These are phyloP conservation scores for Rhodotorula diobovata DNA, from an alignment of 768 basidiomycete genomes.

Conservation along the genomic window DNA sequence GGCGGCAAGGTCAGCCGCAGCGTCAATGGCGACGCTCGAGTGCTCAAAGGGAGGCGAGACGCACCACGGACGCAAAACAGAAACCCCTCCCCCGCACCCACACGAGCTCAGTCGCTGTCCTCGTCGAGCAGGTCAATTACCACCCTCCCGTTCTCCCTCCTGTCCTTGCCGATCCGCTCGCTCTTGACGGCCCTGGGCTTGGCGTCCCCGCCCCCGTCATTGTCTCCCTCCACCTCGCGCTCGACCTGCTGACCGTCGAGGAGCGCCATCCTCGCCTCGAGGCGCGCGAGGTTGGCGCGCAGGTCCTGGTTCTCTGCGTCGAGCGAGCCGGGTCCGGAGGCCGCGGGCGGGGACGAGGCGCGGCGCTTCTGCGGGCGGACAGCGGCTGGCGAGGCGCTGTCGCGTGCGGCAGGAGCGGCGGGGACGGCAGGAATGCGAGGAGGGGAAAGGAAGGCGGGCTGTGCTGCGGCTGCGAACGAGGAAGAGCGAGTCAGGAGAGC, in stretches of 20 bases:
- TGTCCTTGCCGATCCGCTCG: constrained; percentile 9
- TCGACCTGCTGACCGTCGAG: neutral
- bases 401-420: neutral
- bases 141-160: constrained; percentile 4
- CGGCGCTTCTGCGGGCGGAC: no score
- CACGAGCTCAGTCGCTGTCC: neutral
- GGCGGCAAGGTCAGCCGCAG: no score
- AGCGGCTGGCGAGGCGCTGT: neutral
- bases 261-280: neutral
- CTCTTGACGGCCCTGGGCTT: constrained; percentile 3
- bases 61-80: neutral
- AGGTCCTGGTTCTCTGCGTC: neutral
- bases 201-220: no score
- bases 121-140: constrained; percentile 17
- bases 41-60: no score
- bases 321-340: neutral
- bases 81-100: no score
- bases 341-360: neutral
- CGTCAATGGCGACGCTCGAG: no score
- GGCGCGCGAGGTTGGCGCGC: constrained; percentile 10
- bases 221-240: neutral
- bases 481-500: neutral
- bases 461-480: no score
- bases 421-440: neutral
- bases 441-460: no score